Evolutionary conservation across 495 filamentous ascomycete species (phyloP).

Genomic region (Penicillium canariense): DNA sequence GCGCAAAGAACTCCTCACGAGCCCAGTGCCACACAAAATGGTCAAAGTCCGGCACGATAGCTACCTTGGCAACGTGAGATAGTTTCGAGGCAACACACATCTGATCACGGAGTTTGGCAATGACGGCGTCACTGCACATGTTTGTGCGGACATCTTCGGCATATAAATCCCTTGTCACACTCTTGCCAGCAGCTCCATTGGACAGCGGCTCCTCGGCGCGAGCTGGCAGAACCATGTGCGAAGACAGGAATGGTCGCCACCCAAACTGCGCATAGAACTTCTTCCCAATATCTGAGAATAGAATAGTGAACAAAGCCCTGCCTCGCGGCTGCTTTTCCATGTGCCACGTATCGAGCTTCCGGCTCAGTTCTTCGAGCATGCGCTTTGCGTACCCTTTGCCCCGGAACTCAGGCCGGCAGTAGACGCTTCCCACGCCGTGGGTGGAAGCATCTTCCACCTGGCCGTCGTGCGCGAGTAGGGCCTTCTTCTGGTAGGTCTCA

Average conservation of each 20-base stretch:
- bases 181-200: slow-evolving; percentile 6
- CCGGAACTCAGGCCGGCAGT: slow-evolving; percentile 67
- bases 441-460: slow-evolving; percentile 62
- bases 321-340: slow-evolving; percentile 37
- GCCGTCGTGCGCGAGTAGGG: slow-evolving; percentile 51
- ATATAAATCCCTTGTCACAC: slow-evolving; percentile 23
- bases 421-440: slow-evolving; percentile 86
- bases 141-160: slow-evolving; percentile 30
- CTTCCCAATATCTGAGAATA: slow-evolving; percentile 96
- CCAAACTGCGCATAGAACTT: slow-evolving; percentile 80
- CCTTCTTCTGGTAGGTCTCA: slow-evolving; percentile 78
- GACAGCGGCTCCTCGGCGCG: slow-evolving; percentile 23
- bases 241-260: slow-evolving; percentile 71
- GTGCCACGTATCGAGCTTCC: slow-evolving; percentile 52
- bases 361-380: slow-evolving; percentile 59
- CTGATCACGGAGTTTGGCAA: slow-evolving; percentile 33
- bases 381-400: slow-evolving; percentile 76
- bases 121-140: slow-evolving; percentile 37
- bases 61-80: slow-evolving; percentile 46
- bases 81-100: slow-evolving; percentile 33
- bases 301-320: slow-evolving; percentile 59
- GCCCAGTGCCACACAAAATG: slow-evolving; percentile 81
- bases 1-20: slow-evolving; percentile 78
- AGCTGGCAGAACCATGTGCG: slow-evolving; percentile 65
- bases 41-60: slow-evolving; percentile 69